Conservation (phyloP, 1,284 basidiomycete species). For the Flammula alnicola region DNA sequence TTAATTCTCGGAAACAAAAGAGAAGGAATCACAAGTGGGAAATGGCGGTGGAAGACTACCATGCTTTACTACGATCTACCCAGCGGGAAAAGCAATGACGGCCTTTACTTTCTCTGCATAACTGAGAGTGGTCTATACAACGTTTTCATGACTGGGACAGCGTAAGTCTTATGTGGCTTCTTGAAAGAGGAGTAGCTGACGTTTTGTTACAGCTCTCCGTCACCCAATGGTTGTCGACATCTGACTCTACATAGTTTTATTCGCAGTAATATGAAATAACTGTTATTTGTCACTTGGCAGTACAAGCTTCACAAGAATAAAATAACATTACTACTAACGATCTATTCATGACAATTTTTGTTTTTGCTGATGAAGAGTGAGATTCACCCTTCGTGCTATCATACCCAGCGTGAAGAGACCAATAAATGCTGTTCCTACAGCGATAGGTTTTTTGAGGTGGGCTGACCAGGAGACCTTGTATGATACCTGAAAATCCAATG, state of each 20-base stretch:
- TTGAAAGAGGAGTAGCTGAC: not conserved
- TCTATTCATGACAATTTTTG: conserved; percentile 44
- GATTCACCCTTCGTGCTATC: conserved; percentile 66
- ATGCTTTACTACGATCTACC: conserved; percentile 55
- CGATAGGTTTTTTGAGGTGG: conserved; percentile 83
- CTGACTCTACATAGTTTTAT: conserved; percentile 54
- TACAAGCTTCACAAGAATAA: conserved; percentile 14
- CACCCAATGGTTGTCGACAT: conserved; percentile 43
- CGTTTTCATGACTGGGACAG: conserved; percentile 52
- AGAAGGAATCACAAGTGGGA: conserved; percentile 45
- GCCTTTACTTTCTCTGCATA: conserved; percentile 56
- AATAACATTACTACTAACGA: conserved; percentile 23
- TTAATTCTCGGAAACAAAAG: conserved; percentile 45
- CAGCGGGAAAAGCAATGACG: conserved; percentile 46
- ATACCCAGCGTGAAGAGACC: conserved; percentile 66
- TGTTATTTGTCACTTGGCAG: conserved; percentile 10
- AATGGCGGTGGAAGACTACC: conserved; percentile 61
- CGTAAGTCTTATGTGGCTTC: conserved; percentile 41
- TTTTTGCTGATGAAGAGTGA: conserved; percentile 54
- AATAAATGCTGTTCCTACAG: conserved; percentile 71
- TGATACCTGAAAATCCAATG: conserved; percentile 61
- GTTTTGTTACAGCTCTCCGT: conserved; percentile 30
- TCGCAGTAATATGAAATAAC: conserved; percentile 16
- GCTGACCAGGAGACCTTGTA: conserved; percentile 81
- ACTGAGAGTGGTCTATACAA: conserved; percentile 41